A percentile compares a stretch with the other conserved stretches of the same genome.
phyloP scores from a whole-genome alignment of 805 yeast species.

The Zygoascus bituminiphila region DNA sequence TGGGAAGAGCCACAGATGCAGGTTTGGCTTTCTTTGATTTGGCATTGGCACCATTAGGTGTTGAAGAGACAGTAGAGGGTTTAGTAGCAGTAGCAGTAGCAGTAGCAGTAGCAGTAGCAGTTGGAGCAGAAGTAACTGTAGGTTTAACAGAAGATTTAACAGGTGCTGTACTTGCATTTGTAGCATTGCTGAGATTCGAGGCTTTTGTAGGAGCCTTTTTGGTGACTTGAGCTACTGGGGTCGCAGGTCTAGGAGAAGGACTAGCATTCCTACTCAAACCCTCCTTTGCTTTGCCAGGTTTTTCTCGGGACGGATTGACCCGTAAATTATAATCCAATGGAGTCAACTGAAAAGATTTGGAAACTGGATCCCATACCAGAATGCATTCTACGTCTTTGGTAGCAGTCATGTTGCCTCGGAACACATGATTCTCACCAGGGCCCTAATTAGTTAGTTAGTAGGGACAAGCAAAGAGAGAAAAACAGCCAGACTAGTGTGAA shows the following conservation, averaged over 20 bases:
- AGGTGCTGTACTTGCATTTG: not conserved
- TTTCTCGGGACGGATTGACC: constrained; percentile 18
- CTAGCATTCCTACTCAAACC: not conserved
- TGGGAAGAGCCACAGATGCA: not conserved
- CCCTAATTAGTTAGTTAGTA: not conserved
- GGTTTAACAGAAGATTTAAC: not conserved
- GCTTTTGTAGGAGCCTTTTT: not conserved
- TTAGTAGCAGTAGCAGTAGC: not conserved
- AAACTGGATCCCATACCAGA: constrained; percentile 65
- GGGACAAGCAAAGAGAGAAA: not conserved
- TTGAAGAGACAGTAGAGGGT: not conserved
- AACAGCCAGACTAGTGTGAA: not conserved
- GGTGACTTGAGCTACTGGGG: not conserved
- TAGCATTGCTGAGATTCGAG: not conserved
- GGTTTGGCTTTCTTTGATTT: not conserved
- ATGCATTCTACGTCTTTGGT: constrained; percentile 51
- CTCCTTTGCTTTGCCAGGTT: constrained; percentile 6
- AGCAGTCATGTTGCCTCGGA: constrained; percentile 21
- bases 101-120: not conserved
- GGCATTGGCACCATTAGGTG: not conserved
- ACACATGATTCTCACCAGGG: constrained; percentile 14
- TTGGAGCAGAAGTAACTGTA: not conserved
- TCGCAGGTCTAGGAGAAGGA: not conserved
- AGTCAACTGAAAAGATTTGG: constrained; percentile 19
- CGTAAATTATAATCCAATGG: constrained; percentile 18